Conservation (phyloP, 176 grass and related monocot genomes). For the Oryza glaberrima region DNA sequence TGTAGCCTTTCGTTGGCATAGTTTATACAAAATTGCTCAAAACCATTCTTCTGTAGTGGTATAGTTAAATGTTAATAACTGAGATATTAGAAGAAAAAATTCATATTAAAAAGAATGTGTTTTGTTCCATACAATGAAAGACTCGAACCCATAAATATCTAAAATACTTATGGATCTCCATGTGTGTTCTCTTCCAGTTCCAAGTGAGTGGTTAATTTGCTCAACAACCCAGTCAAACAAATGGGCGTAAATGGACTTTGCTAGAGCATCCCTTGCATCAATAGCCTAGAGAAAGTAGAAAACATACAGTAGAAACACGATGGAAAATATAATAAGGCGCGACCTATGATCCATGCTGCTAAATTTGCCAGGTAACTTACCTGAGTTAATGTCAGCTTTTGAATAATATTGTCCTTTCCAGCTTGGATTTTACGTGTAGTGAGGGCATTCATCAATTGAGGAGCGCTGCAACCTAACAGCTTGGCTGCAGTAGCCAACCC, state of each 20-base stretch:
- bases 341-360: background rate
- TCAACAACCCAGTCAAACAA: slow-evolving; percentile 94
- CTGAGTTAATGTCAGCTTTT: slow-evolving; percentile 87
- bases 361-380: slow-evolving; percentile 47
- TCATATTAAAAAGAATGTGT: slow-evolving; percentile 37
- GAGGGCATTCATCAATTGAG: slow-evolving; percentile 67
- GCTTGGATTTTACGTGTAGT: slow-evolving; percentile 88
- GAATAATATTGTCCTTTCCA: slow-evolving; percentile 87
- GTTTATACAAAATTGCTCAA: slow-evolving; percentile 99
- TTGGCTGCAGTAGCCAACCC: slow-evolving; percentile 73
- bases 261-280: slow-evolving; percentile 88
- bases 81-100: slow-evolving; percentile 11
- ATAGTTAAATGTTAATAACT: slow-evolving; percentile 34
- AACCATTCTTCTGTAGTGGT: slow-evolving; percentile 85
- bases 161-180: slow-evolving; percentile 96
- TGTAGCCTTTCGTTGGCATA: slow-evolving; percentile 98
- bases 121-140: slow-evolving; percentile 72
- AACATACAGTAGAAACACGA: slow-evolving; percentile 29
- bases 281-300: slow-evolving; percentile 63
- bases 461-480: slow-evolving; percentile 72
- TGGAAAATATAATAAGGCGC: background rate
- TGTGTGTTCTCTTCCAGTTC: slow-evolving; percentile 51
- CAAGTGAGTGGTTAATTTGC: slow-evolving; percentile 83
- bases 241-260: slow-evolving; percentile 87
- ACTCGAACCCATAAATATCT: slow-evolving; percentile 99